These are phyloP conservation scores for Cystobasidiaceae sp. DNA, from an alignment of 1,284 basidiomycete species.

Conservation along the genomic window DNA sequence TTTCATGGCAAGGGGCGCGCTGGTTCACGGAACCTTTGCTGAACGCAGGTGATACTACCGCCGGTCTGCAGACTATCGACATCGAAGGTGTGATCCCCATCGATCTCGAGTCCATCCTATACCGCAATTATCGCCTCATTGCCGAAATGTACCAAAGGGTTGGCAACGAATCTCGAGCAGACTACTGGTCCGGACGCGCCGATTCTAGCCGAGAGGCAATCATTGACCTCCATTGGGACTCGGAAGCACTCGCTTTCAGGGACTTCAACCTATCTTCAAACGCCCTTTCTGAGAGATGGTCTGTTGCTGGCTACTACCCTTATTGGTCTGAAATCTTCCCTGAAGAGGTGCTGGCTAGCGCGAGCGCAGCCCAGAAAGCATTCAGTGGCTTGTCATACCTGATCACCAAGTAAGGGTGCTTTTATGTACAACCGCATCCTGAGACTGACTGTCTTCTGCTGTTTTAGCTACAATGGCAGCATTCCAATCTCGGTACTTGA, in stretches of 20 bases:
- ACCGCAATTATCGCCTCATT: slow-evolving; percentile 56
- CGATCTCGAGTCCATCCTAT: slow-evolving; percentile 75
- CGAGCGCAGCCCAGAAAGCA: slow-evolving; percentile 54
- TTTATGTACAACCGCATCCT: background rate
- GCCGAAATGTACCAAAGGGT: slow-evolving; percentile 23
- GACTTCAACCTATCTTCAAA: slow-evolving; percentile 55
- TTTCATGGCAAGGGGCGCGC: slow-evolving; percentile 41
- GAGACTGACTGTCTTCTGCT: background rate
- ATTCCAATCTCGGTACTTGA: slow-evolving; percentile 67
- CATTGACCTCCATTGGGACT: slow-evolving; percentile 81
- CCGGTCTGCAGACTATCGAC: slow-evolving; percentile 65
- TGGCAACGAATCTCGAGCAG: slow-evolving; percentile 33
- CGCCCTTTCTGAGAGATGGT: slow-evolving; percentile 32
- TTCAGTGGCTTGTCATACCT: slow-evolving; percentile 68
- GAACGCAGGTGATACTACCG: slow-evolving; percentile 49
- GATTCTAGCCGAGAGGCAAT: slow-evolving; percentile 62
- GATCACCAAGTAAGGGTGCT: slow-evolving; percentile 40
- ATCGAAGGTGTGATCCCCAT: slow-evolving; percentile 65
- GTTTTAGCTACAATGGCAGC: slow-evolving; percentile 79
- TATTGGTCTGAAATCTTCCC: slow-evolving; percentile 82
- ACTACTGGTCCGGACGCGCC: slow-evolving; percentile 43
- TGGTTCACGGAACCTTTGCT: slow-evolving; percentile 54
- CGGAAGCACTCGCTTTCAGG: slow-evolving; percentile 75
- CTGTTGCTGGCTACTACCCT: slow-evolving; percentile 65
- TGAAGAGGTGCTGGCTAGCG: slow-evolving; percentile 57